Conservation (phyloP, 1,284 basidiomycete genomes). For the Cystobasidium pallidum region DNA sequence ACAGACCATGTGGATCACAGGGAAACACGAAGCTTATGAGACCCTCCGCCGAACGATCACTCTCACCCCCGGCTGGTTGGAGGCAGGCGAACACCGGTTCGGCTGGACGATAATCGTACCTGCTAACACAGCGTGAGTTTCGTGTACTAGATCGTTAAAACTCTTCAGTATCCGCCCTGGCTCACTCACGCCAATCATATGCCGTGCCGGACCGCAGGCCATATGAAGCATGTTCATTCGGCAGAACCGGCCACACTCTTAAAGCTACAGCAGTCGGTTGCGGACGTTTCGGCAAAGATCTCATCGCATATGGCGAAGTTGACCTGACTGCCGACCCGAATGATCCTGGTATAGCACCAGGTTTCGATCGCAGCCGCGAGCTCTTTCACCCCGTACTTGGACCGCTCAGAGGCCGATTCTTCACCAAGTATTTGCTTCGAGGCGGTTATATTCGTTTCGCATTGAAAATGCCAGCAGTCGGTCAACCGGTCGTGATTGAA, state of each 20-base stretch:
- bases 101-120: constrained; percentile 36
- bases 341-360: constrained; percentile 37
- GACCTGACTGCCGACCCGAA: constrained; percentile 32
- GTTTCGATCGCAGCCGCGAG: constrained; percentile 29
- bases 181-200: background rate
- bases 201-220: background rate
- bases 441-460: constrained; percentile 35
- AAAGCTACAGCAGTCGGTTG: constrained; percentile 37
- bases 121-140: constrained; percentile 38
- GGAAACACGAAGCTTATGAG: constrained; percentile 27
- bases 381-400: constrained; percentile 31
- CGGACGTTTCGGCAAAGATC: constrained; percentile 35
- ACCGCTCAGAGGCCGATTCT: constrained; percentile 21
- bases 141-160: no score
- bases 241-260: constrained; percentile 20
- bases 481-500: constrained; percentile 24
- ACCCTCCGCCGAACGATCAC: constrained; percentile 21
- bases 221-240: constrained; percentile 20
- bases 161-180: background rate
- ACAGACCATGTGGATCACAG: constrained; percentile 31
- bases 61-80: constrained; percentile 12
- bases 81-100: constrained; percentile 31
- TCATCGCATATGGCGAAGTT: constrained; percentile 20
- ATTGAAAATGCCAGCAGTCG: constrained; percentile 23
- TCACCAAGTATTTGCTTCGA: constrained; percentile 31